Base-by-base conservation (phyloP, 2,329 filamentous ascomycete genomes). In the Pseudopithomyces maydicus region DNA sequence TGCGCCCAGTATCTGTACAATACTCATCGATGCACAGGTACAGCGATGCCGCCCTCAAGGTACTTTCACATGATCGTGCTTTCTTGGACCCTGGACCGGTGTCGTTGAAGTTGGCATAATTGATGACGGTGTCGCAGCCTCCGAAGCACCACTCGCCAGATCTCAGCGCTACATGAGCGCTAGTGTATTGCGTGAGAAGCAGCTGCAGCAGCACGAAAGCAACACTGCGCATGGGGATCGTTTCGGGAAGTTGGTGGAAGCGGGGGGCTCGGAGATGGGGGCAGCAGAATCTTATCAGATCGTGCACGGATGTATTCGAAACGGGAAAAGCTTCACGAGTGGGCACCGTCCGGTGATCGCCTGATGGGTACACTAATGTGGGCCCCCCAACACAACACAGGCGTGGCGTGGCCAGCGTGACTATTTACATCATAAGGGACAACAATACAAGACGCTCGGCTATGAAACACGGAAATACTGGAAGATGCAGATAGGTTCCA, bases 51-150 rank as follows among this genome's bases (percentile, higher is more conserved):
- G 67, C 56, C 17, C 64, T 62, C 5, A 71, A 53, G 10, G 55
- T 39, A 50, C 72, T 73, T 42, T 62, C 62, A 61, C 72, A 74
- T 38, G 61, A 57, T 23, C 59, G 63, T 29, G 64, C 59, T 55
- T 71, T 71, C 47, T 64, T 67, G 33, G 69, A 67, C 48, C 56
- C 65, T 35, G 62, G 46, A 44, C 65, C 58, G 12, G 69, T 73
- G 53, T 74, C 72, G 56, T 72, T 72, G 60, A 73, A 74, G 12
- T 65, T 67, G 32, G 63, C 65, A 47, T 72, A 73, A 42, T 66
- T 65, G 42, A 73, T 52, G 1, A 55, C 64, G 6, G 71, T 66
- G 19, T 71, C 66, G 59, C 72, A 74, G 33, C 66, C 67, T 42
- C 59, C 56, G 38, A 71, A 71, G 49, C 72, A 74, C 51, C 61